A percentile compares a stretch with the other conserved stretches of the same genome.
Evolutionary conservation across 2,329 filamentous ascomycete genomes (phyloP).

Genomic region (Aspergillus sp.): DNA sequence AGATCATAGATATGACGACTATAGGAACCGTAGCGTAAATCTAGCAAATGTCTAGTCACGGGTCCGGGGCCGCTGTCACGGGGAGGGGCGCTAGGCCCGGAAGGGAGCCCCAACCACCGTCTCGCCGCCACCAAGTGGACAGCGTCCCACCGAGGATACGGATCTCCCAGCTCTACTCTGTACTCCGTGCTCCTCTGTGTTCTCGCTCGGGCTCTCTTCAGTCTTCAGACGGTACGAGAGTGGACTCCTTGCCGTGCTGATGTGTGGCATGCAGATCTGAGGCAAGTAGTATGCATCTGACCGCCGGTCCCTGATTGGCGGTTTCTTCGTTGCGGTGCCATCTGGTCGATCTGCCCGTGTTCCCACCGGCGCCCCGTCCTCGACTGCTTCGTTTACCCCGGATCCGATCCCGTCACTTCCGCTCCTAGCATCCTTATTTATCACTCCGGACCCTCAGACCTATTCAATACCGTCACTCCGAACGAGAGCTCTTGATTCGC

Average conservation of each 20-base stretch:
- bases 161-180: background rate
- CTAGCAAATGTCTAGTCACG: background rate
- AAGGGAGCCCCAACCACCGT: background rate
- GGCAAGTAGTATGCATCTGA: background rate
- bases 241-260: conserved; percentile 1
- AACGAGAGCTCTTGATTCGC: background rate
- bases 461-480: background rate
- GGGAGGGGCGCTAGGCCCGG: background rate
- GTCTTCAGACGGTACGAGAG: background rate
- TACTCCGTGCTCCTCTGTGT: background rate
- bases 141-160: background rate
- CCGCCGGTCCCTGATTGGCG: conserved; percentile 18
- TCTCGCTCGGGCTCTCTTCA: background rate
- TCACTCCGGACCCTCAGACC: background rate
- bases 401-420: conserved; percentile 17
- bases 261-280: background rate
- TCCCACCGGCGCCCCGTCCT: conserved; percentile 11
- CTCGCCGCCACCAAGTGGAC: conserved; percentile 1
- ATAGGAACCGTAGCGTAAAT: too few species aligned
- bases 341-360: conserved; percentile 14
- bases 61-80: background rate
- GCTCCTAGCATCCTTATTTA: conserved; percentile 3
- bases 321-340: conserved; percentile 12
- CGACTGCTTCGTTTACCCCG: conserved; percentile 14
- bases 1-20: too few species aligned